Conservation (phyloP, 768 basidiomycete genomes). For the Psilocybe subaeruginosa region DNA sequence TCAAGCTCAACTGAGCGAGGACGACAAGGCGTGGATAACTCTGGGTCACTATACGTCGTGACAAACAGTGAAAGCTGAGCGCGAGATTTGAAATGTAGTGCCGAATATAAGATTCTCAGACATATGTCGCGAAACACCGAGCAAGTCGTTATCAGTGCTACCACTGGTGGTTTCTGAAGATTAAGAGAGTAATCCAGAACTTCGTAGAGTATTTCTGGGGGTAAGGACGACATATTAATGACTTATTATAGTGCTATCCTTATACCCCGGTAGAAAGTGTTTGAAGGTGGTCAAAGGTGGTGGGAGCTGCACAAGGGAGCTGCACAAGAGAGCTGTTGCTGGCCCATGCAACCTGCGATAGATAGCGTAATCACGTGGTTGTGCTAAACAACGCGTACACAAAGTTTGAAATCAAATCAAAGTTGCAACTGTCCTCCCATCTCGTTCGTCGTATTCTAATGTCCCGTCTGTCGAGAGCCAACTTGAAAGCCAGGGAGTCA, state of each 20-base stretch:
- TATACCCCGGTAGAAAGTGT: no score
- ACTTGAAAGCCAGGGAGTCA: conserved; percentile 66
- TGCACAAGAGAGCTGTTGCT: no score
- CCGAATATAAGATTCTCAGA: conserved; percentile 19
- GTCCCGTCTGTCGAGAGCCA: conserved; percentile 55
- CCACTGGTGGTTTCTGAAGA: background rate
- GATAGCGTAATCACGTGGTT: background rate
- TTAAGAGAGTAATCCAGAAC: conserved; percentile 15
- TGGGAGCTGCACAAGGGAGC: no score
- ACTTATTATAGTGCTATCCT: background rate
- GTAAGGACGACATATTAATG: conserved; percentile 1
- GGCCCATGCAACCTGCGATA: no score
- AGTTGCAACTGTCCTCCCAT: no score
- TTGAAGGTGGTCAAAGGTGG: no score
- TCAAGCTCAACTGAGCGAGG: conserved; percentile 24
- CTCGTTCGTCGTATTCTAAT: conserved; percentile 25
- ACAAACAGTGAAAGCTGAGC: conserved; percentile 23
- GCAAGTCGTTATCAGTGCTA: conserved; percentile 18
- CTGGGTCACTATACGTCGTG: conserved; percentile 8
- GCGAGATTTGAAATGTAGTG: conserved; percentile 22
- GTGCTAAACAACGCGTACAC: background rate
- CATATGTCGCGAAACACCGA: conserved; percentile 20
- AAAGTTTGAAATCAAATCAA: no score
- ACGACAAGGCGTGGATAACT: conserved; percentile 8
- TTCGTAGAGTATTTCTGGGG: conserved; percentile 21